These are phyloP conservation scores for Quercus parvula DNA, from an alignment of 306 rosid species.

Conservation along the genomic window DNA sequence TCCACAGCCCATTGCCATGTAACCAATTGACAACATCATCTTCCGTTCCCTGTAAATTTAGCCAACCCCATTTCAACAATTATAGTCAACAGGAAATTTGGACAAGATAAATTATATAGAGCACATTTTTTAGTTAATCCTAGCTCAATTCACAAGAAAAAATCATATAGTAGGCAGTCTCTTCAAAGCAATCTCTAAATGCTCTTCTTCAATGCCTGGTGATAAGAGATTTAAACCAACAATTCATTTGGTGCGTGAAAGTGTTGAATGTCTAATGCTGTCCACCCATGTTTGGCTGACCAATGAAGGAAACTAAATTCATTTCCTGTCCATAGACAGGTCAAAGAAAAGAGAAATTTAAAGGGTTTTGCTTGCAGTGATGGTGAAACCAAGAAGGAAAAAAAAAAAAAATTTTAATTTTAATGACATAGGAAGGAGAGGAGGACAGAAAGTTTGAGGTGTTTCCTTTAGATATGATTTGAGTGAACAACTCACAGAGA, in stretches of 20 bases:
- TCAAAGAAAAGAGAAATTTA: background rate
- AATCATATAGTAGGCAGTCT: background rate
- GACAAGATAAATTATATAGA: background rate
- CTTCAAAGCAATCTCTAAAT: background rate
- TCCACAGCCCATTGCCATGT: constrained; percentile 86
- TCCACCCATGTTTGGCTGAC: background rate
- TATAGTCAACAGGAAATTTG: background rate
- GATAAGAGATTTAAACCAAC: background rate
- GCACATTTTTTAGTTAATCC: background rate
- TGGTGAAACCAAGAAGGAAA: background rate
- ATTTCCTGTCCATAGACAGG: background rate
- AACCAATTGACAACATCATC: constrained; percentile 92
- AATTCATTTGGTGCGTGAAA: background rate
- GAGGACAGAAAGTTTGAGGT: background rate
- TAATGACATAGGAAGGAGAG: background rate
- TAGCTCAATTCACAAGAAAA: background rate
- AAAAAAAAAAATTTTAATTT: too few relatives aligned
- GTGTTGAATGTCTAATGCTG: background rate
- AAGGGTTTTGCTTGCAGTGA: background rate
- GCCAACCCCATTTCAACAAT: constrained; percentile 5
- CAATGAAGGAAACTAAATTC: background rate
- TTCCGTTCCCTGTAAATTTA: constrained; percentile 82
- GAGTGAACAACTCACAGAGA: background rate
- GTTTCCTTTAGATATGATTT: background rate
- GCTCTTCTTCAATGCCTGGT: background rate